These are phyloP conservation scores for Colletotrichum lini DNA, from an alignment of 2,329 filamentous ascomycete genomes.

Conservation along the genomic window DNA sequence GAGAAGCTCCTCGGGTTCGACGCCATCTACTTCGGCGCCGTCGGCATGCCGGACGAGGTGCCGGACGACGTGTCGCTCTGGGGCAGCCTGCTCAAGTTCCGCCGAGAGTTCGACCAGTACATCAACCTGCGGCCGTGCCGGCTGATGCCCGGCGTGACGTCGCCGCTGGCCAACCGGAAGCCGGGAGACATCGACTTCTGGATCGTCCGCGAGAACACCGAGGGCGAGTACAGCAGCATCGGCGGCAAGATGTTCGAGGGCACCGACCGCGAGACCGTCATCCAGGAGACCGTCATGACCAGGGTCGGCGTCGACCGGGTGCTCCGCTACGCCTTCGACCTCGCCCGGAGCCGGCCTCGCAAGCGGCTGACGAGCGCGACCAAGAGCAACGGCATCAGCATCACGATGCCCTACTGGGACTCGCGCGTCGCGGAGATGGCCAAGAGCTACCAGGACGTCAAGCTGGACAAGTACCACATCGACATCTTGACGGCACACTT, in stretches of 20 bases:
- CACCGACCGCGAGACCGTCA: conserved; percentile 72
- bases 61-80: conserved; percentile 78
- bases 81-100: conserved; percentile 75
- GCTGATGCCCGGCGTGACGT: conserved; percentile 72
- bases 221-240: conserved; percentile 77
- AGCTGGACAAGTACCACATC: conserved; percentile 76
- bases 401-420: conserved; percentile 79
- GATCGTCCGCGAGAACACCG: conserved; percentile 76
- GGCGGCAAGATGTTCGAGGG: conserved; percentile 73
- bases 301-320: conserved; percentile 71
- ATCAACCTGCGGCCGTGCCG: conserved; percentile 76
- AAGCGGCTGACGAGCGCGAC: conserved; percentile 75
- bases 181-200: conserved; percentile 74
- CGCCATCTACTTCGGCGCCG: conserved; percentile 76
- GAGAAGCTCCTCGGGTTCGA: conserved; percentile 59
- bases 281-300: conserved; percentile 76
- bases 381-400: conserved; percentile 76
- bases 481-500: conserved; percentile 77
- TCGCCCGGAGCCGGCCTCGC: conserved; percentile 67
- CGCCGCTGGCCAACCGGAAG: conserved; percentile 66
- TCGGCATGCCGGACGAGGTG: conserved; percentile 70
- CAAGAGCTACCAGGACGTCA: conserved; percentile 72
- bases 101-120: conserved; percentile 75
- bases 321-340: conserved; percentile 75
- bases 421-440: conserved; percentile 70